A percentile compares a stretch with the other conserved stretches of the same genome.
Evolutionary conservation across 805 yeast species (phyloP).

Genomic region (Maudiozyma serrabonitensis): DNA sequence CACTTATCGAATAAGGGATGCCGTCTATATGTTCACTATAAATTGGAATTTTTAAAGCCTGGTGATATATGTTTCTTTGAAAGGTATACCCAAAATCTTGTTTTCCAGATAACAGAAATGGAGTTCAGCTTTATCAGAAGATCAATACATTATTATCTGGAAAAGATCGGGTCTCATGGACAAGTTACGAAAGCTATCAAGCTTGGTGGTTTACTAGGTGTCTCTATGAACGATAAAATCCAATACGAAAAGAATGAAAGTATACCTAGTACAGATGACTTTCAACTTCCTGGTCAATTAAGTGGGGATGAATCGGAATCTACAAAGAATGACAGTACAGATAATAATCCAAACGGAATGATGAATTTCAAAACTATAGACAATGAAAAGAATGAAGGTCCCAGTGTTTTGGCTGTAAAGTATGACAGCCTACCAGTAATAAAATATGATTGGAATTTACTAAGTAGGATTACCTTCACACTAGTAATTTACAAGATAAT

Average conservation of each 20-base stretch:
- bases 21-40: conserved; percentile 7
- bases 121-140: conserved; percentile 9
- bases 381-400: not conserved
- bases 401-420: not conserved
- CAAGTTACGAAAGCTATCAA: conserved; percentile 43
- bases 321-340: not conserved
- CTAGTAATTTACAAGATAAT: not conserved
- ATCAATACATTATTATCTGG: conserved; percentile 16
- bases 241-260: not conserved
- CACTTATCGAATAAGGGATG: conserved; percentile 6
- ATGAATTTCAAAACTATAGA: not conserved
- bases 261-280: not conserved
- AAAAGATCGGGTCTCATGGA: conserved; percentile 34
- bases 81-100: conserved; percentile 4
- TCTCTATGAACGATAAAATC: conserved; percentile 9
- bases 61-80: conserved; percentile 6
- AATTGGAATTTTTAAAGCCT: conserved; percentile 6
- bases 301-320: not conserved
- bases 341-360: not conserved
- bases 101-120: conserved; percentile 2
- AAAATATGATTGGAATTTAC: not conserved
- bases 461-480: not conserved
- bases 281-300: not conserved
- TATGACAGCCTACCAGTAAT: not conserved
- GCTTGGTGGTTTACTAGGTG: conserved; percentile 54